Evolutionary conservation across 495 filamentous ascomycete genomes (phyloP), one percentile per base, ranked within the genome.

Genomic region (Annulohypoxylon bovei): DNA sequence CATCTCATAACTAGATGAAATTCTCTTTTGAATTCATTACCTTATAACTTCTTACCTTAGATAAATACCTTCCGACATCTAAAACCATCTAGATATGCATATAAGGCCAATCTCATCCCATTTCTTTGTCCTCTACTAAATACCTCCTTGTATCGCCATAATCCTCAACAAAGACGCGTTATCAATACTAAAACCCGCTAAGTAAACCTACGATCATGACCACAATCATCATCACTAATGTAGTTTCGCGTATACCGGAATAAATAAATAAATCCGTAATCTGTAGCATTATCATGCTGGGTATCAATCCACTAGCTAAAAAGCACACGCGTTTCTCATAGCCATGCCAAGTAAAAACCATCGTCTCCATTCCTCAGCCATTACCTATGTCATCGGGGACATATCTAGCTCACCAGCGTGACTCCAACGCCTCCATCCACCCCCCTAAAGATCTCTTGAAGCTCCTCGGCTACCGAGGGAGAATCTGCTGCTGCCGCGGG

Each of bases 401-500:
- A 23, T 27, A 14, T 22, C 0, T 30, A 28, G 37, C 37, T 9
- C 23, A 32, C 0, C 25, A n/a, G 4, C 12, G 23, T 1, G 16
- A 37, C 32, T 12, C 6, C 18, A 54, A 54, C 30, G 33, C 30
- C 16, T 23, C 16, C 16, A 37, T 12, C 30, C 14, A 28, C 9
- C 33, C 20, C 46, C 23, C 16, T 53, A 28, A 32, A 18, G n/a
- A 16, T 1, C 27, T 53, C 49, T 27, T 56, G 54, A 53, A 23
- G 8, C 55, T 40, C 47, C 57, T 50, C 60, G 65, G 42, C 57
- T 58, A 20, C 50, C 39, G 6, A 53, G 46, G 3, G 68, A 71
- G 9, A 67, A 42, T 16, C 62, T 72, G 30, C 18, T 55, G 20
- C 35, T 27, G 55, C 68, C 62, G 6, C 27, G n/a, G 6, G 70